These are phyloP conservation scores for Nakazawaea laoshanensis DNA, from an alignment of 805 yeast species.

Conservation along the genomic window DNA sequence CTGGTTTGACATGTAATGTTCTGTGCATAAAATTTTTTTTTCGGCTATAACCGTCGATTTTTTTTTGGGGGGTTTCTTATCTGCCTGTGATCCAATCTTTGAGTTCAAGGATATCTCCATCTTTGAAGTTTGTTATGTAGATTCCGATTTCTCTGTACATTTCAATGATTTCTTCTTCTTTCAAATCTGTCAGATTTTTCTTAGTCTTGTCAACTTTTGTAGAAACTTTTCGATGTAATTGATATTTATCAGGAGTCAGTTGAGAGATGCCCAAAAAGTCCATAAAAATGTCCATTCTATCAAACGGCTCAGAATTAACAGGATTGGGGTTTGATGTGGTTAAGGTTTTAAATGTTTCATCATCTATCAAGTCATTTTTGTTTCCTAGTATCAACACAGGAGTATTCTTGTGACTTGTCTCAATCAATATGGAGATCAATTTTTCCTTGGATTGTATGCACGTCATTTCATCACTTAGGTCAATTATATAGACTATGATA, in stretches of 20 bases:
- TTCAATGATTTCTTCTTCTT: constrained; percentile 9
- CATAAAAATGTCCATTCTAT: constrained; percentile 12
- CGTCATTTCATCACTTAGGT: constrained; percentile 20
- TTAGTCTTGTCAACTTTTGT: not conserved
- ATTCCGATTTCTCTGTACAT: constrained; percentile 16
- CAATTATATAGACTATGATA: constrained; percentile 19
- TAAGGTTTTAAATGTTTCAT: no score
- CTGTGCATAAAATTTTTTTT: no score
- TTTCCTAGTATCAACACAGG: constrained; percentile 22
- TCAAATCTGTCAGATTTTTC: constrained; percentile 1
- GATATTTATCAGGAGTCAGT: constrained; percentile 5
- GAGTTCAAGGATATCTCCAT: constrained; percentile 13
- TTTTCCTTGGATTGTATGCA: constrained; percentile 15
- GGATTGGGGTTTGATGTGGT: constrained; percentile 4
- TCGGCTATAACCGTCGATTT: not conserved
- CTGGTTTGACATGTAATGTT: no score
- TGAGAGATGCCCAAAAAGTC: constrained; percentile 14
- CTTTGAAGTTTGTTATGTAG: constrained; percentile 16
- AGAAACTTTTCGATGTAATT: constrained; percentile 4
- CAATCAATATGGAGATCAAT: constrained; percentile 14
- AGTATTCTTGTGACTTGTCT: constrained; percentile 13
- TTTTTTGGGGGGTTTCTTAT: not conserved
- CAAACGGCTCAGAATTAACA: constrained; percentile 9
- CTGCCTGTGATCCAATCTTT: constrained; percentile 16
- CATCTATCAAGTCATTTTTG: constrained; percentile 19